Percentiles rank a stretch among this genome's conserved stretches.
Conservation (phyloP, 768 basidiomycete genomes). For the Crucibulum laeve region DNA sequence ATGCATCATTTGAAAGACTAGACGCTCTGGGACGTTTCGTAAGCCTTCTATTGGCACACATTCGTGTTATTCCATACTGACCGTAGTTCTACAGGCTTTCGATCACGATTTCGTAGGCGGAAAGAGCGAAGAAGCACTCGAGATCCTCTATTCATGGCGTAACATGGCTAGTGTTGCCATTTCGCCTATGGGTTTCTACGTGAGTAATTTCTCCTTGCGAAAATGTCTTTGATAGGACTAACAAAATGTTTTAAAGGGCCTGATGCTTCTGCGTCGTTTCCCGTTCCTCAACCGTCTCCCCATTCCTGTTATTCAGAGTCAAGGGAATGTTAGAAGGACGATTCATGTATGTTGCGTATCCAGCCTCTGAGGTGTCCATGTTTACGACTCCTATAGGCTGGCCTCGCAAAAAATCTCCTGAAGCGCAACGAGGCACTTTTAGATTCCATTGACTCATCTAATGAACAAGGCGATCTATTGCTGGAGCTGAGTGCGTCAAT, state of each 20-base stretch:
- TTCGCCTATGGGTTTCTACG: slow-evolving; percentile 5
- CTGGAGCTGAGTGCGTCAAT: background rate
- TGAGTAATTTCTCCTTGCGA: background rate
- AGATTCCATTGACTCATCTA: no score
- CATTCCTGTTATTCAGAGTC: slow-evolving; percentile 9
- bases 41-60: slow-evolving; percentile 7
- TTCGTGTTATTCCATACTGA: background rate
- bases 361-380: no score
- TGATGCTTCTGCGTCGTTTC: slow-evolving; percentile 20
- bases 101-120: slow-evolving; percentile 28
- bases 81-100: slow-evolving; percentile 19
- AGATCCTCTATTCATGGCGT: slow-evolving; percentile 20
- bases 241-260: slow-evolving; percentile 8
- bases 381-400: background rate
- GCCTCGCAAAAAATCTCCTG: background rate
- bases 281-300: slow-evolving; percentile 18
- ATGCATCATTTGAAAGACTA: background rate
- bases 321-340: slow-evolving; percentile 6
- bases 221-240: background rate
- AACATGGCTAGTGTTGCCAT: slow-evolving; percentile 15
- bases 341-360: background rate
- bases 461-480: background rate
- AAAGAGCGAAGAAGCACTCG: slow-evolving; percentile 19
- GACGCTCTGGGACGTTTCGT: background rate
- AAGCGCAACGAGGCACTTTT: no score